Base-by-base conservation (phyloP, 2,329 filamentous ascomycete genomes). In the Phaeosphaeria sp. region DNA sequence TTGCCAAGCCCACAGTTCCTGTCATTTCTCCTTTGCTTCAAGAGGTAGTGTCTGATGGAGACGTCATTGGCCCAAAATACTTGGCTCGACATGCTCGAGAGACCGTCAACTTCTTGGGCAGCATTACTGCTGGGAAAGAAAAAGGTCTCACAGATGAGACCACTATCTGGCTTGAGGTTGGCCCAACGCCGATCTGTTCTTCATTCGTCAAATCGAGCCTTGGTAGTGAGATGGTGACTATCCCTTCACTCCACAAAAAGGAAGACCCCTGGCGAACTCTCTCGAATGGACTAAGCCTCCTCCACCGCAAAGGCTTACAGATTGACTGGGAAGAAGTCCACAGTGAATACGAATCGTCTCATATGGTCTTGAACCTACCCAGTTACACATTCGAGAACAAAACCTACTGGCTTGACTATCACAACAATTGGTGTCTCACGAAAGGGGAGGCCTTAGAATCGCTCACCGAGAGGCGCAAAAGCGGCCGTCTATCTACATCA, bases 271-370 rank as follows among this genome's bases (percentile, higher is more conserved):
- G 57, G 57, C 46, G n/a, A 22, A 55, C 83, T 0, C 33, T 55
- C 7, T 30, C 46, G 2, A 30, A 39, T 30, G 25, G 25, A 30
- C 25, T 30, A 5, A 30, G 25, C 25, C 25, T 30, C 6, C 25
- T 47, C 15, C 45, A 49, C 24, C 33, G 15, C 1, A 78, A 77
- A 1, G 88, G 87, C 0, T 63, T 87, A 1, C 74, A 80, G 5
- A 74, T 91, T 21, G 77, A 86, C 63, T 91, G 87, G 87, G 81
- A 82, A 47, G 87, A 87, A 69, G 88, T 84, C 63, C 84, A 88
- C 67, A 74, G 79, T 3, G 78, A 81, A 24, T 86, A 84, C 60
- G 76, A 81, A 56, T 57, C 67, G 1, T 73, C 73, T 1, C 78
- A 83, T 20, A 73, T 77, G 1, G 73, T 89, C 2, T 69, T 88